phyloP scores from a whole-genome alignment of 2,329 filamentous ascomycete species.

The Gremmenia infestans region DNA sequence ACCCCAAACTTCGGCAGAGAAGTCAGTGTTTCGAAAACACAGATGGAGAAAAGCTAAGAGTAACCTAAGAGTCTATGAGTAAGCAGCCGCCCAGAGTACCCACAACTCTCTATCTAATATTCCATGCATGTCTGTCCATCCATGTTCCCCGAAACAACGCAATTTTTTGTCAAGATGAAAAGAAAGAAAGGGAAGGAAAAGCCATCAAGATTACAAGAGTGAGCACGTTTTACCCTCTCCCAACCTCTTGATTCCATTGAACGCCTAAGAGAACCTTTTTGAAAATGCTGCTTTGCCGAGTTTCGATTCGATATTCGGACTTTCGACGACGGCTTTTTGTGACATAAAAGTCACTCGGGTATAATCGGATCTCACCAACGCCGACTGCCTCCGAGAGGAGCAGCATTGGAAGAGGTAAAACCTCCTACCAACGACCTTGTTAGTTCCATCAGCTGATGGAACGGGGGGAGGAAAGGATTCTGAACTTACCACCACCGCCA shows the following conservation, averaged over 20 bases:
- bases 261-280: conserved; percentile 31
- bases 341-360: conserved; percentile 15
- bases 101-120: conserved; percentile 10
- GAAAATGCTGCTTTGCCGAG: conserved; percentile 21
- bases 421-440: conserved; percentile 38
- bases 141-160: conserved; percentile 13
- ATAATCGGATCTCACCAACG: conserved; percentile 43
- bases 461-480: conserved; percentile 23
- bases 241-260: conserved; percentile 20
- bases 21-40: not conserved
- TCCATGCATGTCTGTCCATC: not conserved
- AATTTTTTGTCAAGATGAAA: conserved; percentile 21
- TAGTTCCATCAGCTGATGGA: conserved; percentile 33
- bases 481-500: conserved; percentile 38
- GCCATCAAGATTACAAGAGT: conserved; percentile 8
- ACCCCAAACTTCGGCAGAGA: not conserved
- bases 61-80: not conserved
- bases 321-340: conserved; percentile 1
- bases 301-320: conserved; percentile 6
- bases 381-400: conserved; percentile 50
- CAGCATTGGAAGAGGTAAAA: conserved; percentile 53
- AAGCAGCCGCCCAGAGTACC: not conserved
- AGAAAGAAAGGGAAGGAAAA: conserved; percentile 15
- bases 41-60: not conserved
- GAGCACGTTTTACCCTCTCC: conserved; percentile 22